Conservation (phyloP, 2,329 filamentous ascomycete genomes). For the Nigrospora sphaerica region DNA sequence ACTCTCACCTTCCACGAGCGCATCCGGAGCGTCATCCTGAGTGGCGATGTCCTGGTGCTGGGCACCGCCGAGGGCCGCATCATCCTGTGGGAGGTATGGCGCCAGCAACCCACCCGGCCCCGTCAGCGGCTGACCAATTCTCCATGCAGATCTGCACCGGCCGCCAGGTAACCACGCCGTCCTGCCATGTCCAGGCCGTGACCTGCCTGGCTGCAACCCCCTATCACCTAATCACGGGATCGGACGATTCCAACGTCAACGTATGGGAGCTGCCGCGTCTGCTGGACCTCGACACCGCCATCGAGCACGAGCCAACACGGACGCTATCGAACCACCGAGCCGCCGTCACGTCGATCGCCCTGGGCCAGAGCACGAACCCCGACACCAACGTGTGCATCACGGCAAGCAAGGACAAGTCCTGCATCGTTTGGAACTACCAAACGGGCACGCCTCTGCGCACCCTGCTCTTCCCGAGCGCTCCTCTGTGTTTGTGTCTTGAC, state of each 20-base stretch:
- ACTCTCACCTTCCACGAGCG: constrained; percentile 82
- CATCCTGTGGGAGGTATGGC: constrained; percentile 82
- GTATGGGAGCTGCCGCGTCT: constrained; percentile 81
- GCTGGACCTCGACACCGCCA: constrained; percentile 49
- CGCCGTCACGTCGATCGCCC: constrained; percentile 57
- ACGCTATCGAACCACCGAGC: constrained; percentile 74
- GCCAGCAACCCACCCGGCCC: neutral
- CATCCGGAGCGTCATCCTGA: constrained; percentile 70
- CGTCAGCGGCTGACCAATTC: neutral
- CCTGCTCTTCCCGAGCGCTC: constrained; percentile 67
- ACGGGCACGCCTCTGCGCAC: constrained; percentile 73
- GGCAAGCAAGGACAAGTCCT: constrained; percentile 77
- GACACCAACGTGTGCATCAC: constrained; percentile 80
- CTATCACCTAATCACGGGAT: constrained; percentile 69
- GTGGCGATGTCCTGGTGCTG: constrained; percentile 65
- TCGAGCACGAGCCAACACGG: constrained; percentile 61
- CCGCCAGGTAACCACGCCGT: constrained; percentile 66
- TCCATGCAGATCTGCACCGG: constrained; percentile 60
- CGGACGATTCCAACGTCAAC: constrained; percentile 82
- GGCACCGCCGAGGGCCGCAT: constrained; percentile 82
- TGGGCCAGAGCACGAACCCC: constrained; percentile 58
- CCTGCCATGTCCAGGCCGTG: constrained; percentile 73
- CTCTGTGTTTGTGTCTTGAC: constrained; percentile 69
- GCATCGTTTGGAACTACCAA: constrained; percentile 88
- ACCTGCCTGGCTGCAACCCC: constrained; percentile 68